Evolutionary conservation across 2,329 filamentous ascomycete species (phyloP).

Genomic region (Didymella pinodella): DNA sequence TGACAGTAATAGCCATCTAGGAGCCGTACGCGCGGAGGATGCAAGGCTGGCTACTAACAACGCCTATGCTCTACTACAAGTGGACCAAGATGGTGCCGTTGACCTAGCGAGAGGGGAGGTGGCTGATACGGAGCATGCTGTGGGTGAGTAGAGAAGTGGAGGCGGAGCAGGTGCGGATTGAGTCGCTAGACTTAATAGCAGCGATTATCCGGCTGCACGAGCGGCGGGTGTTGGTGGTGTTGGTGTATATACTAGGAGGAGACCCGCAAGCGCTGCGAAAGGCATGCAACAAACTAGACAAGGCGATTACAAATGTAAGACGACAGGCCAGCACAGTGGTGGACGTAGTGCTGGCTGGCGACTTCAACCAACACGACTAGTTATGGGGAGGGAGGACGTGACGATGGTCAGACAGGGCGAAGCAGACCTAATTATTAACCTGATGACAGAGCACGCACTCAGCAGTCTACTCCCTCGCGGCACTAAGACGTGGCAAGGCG

Average conservation of each 20-base stretch:
- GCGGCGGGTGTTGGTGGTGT: not conserved
- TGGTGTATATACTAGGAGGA: constrained; percentile 2
- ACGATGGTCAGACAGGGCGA: constrained; percentile 3
- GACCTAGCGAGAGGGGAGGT: not conserved
- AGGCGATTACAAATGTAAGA: not conserved
- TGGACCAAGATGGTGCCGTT: not conserved
- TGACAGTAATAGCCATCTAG: not conserved
- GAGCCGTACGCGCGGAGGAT: not conserved
- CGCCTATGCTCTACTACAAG: not conserved
- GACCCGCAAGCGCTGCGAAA: constrained; percentile 1
- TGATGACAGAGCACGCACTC: constrained; percentile 5
- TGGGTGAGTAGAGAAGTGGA: not conserved
- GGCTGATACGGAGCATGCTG: not conserved
- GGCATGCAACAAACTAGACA: constrained; percentile 2
- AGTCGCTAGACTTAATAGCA: constrained; percentile 2
- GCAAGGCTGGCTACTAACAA: not conserved
- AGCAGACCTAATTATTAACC: not conserved
- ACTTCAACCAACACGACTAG: constrained; percentile 4
- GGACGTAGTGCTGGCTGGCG: constrained; percentile 1
- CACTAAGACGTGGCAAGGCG: not conserved
- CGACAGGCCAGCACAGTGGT: constrained; percentile 1
- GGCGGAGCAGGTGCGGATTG: not conserved
- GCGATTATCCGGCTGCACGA: constrained; percentile 3
- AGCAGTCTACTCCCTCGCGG: not conserved
- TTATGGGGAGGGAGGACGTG: constrained; percentile 2